These are phyloP conservation scores for Pezicula carpinea DNA, from an alignment of 2,329 filamentous ascomycete genomes.

Conservation along the genomic window DNA sequence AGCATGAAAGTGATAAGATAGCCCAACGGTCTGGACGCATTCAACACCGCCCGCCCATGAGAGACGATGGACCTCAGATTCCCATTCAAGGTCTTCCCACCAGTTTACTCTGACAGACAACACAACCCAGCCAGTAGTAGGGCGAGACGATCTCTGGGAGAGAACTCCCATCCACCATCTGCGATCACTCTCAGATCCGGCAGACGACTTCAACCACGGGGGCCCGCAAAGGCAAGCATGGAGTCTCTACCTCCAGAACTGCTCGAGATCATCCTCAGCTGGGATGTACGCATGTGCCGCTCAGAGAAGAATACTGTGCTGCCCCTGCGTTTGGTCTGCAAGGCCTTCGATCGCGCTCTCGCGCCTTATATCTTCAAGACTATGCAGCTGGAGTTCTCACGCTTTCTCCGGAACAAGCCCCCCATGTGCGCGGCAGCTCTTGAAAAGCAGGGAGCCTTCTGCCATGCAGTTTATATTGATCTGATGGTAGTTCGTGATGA, in stretches of 20 bases:
- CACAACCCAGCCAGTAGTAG: no score
- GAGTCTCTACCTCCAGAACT: slow-evolving; percentile 44
- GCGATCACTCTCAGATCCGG: neutral
- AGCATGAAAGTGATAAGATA: no score
- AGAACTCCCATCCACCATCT: neutral
- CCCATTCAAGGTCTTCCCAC: neutral
- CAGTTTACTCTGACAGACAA: neutral
- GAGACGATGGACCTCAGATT: neutral
- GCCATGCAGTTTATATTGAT: slow-evolving; percentile 46
- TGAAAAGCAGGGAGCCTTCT: slow-evolving; percentile 42
- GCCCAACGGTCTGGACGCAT: neutral
- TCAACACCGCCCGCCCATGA: neutral
- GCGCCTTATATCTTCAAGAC: slow-evolving; percentile 42
- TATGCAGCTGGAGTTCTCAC: slow-evolving; percentile 45
- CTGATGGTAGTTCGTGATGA: slow-evolving; percentile 50
- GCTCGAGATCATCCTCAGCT: slow-evolving; percentile 40
- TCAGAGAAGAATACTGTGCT: slow-evolving; percentile 42
- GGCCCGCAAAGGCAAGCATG: slow-evolving; percentile 28
- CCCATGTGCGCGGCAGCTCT: slow-evolving; percentile 35
- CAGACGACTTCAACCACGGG: neutral
- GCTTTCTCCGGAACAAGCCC: slow-evolving; percentile 34
- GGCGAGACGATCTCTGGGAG: no score
- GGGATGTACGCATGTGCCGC: slow-evolving; percentile 33
- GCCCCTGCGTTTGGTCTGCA: slow-evolving; percentile 43
- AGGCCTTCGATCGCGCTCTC: slow-evolving; percentile 42